Conservation (phyloP, 306 rosid species). For the Castanea crenata region DNA sequence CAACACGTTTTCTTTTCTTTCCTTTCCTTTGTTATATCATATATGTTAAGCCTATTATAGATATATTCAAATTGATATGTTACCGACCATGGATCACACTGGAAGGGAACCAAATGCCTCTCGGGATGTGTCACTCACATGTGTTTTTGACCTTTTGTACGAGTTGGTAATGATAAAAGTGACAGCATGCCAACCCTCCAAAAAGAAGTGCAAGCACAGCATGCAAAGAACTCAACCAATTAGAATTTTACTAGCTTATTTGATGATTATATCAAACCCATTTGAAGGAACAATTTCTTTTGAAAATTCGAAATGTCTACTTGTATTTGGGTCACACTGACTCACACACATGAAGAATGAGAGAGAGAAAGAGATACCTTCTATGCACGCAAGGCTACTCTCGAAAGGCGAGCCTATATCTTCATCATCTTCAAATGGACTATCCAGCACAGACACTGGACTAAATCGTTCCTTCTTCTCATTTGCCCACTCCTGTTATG, state of each 20-base stretch:
- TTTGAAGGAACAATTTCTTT: too few species aligned
- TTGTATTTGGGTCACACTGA: background rate
- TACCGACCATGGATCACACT: background rate
- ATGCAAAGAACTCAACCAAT: background rate
- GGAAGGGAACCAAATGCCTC: background rate
- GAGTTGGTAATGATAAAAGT: background rate
- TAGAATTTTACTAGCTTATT: background rate
- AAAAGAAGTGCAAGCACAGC: background rate
- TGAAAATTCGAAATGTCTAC: too few species aligned
- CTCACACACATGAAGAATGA: background rate
- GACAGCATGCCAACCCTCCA: background rate
- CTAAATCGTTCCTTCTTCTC: conserved; percentile 78
- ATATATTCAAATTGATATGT: too few species aligned
- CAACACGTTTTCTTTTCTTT: too few species aligned
- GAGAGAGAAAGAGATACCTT: conserved; percentile 34
- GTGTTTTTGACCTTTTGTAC: background rate
- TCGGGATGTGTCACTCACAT: too few species aligned
- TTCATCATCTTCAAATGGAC: conserved; percentile 76
- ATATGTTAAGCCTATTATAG: too few species aligned
- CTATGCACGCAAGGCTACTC: conserved; percentile 15
- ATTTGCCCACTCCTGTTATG: conserved; percentile 55
- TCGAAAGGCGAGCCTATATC: conserved; percentile 31
- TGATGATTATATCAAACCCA: too few species aligned
- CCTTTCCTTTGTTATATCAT: too few species aligned
- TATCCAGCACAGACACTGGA: conserved; percentile 75